A percentile compares a stretch with the other conserved stretches of the same genome.
Evolutionary conservation across 805 yeast genomes (phyloP).

Genomic region (Candida oleophila): DNA sequence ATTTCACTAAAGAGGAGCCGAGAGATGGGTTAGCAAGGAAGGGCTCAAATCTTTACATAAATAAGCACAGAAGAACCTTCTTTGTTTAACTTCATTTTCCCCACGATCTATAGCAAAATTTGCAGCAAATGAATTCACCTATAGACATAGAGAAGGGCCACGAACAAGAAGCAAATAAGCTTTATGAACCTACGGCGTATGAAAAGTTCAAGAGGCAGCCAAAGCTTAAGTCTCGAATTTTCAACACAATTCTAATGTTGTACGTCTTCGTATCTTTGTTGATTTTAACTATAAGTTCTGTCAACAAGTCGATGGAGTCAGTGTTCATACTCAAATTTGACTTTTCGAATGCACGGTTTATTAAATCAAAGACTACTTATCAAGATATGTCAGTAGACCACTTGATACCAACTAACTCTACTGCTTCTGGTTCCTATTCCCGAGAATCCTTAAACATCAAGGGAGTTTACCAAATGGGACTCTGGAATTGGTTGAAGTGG

Average conservation of each 20-base stretch:
- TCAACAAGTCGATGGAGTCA: neutral
- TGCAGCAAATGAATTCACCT: neutral
- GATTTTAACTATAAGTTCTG: neutral
- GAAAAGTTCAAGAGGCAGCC: neutral
- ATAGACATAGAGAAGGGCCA: neutral
- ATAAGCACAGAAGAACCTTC: neutral
- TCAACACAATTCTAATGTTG: neutral
- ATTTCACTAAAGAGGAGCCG: too few relatives aligned
- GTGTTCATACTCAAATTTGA: neutral
- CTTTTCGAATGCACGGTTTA: neutral
- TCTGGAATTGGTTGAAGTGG: neutral
- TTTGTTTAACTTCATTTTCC: neutral
- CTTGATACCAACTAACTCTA: neutral
- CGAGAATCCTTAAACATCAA: neutral
- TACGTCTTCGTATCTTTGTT: neutral
- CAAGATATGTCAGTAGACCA: neutral
- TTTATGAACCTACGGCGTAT: neutral
- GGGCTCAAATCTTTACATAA: too few relatives aligned
- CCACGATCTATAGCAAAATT: neutral
- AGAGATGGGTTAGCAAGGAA: too few relatives aligned
- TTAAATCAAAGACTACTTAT: neutral
- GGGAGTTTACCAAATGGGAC: neutral
- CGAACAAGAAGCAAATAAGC: neutral
- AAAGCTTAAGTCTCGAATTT: neutral
- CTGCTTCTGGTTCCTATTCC: neutral